Percentiles rank a stretch among this genome's conserved stretches.
Conservation (phyloP, 371 early-diverging fungal genomes). For the Lichtheimia hyalospora region DNA sequence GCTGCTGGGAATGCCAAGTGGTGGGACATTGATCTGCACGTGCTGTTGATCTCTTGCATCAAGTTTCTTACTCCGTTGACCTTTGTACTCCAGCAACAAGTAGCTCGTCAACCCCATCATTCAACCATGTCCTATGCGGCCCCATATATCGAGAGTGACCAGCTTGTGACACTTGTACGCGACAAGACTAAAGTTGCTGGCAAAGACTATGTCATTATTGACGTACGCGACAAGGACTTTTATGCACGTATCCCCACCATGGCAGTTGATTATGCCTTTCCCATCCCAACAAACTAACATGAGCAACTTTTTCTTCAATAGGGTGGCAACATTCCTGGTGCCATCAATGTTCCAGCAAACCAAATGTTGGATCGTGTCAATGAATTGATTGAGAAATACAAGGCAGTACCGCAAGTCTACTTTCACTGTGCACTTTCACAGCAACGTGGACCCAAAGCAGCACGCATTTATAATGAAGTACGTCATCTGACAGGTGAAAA, state of each 20-base stretch:
- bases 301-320: conserved; percentile 23
- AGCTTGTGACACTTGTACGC: conserved; percentile 57
- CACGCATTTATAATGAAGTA: conserved; percentile 68
- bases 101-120: not conserved
- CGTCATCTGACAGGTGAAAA: conserved; percentile 34
- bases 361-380: conserved; percentile 54
- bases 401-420: conserved; percentile 63
- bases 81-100: not conserved
- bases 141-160: conserved; percentile 57
- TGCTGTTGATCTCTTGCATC: not conserved
- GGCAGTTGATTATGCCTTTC: not conserved
- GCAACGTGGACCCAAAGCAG: conserved; percentile 75
- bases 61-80: not conserved
- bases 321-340: conserved; percentile 84
- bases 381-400: conserved; percentile 49
- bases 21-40: conserved; percentile 1
- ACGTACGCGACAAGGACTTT: conserved; percentile 82
- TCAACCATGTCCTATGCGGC: conserved; percentile 27
- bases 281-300: not conserved
- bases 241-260: conserved; percentile 34
- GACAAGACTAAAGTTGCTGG: conserved; percentile 54
- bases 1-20: too few relatives aligned
- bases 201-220: conserved; percentile 77
- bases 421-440: conserved; percentile 90
- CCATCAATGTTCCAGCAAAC: conserved; percentile 74